Conservation (phyloP, 2,329 filamentous ascomycete genomes). For the Cladophialophora psammophila region DNA sequence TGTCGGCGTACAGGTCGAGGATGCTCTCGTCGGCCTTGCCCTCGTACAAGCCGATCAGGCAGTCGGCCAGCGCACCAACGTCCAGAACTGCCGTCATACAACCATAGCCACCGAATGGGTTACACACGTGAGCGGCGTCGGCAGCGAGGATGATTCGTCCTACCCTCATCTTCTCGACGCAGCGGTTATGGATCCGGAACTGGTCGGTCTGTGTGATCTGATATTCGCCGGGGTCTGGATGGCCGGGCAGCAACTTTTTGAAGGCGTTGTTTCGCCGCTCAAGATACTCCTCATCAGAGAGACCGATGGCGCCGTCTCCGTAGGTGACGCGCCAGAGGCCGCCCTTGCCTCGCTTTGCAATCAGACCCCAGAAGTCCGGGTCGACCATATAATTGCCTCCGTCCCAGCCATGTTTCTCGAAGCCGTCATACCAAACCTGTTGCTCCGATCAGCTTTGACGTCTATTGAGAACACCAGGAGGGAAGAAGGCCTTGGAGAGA, state of each 20-base stretch:
- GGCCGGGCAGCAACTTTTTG: slow-evolving; percentile 64
- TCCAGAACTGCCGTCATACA: slow-evolving; percentile 68
- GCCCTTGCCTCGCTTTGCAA: slow-evolving; percentile 64
- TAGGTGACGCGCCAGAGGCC: slow-evolving; percentile 71
- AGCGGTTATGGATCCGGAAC: slow-evolving; percentile 68
- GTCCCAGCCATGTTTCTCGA: slow-evolving; percentile 32
- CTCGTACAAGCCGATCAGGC: slow-evolving; percentile 55
- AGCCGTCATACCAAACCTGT: slow-evolving; percentile 31
- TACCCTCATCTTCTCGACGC: slow-evolving; percentile 64
- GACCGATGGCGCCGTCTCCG: slow-evolving; percentile 60
- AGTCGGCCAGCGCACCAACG: slow-evolving; percentile 67
- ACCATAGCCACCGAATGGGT: slow-evolving; percentile 27
- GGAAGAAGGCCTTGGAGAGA: neutral
- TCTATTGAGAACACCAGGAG: neutral
- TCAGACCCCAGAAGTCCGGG: slow-evolving; percentile 69
- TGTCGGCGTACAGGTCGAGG: slow-evolving; percentile 52
- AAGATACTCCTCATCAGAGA: slow-evolving; percentile 62
- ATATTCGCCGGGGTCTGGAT: slow-evolving; percentile 66
- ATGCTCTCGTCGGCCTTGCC: slow-evolving; percentile 50
- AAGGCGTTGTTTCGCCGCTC: slow-evolving; percentile 63
- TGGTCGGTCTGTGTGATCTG: slow-evolving; percentile 64
- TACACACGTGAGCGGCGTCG: slow-evolving; percentile 63
- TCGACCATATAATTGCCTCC: slow-evolving; percentile 62
- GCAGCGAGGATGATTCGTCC: slow-evolving; percentile 65
- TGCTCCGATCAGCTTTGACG: slow-evolving; percentile 1